These are phyloP conservation scores for Apiotrichum brassicae DNA, from an alignment of 1,284 basidiomycete genomes.

Conservation along the genomic window DNA sequence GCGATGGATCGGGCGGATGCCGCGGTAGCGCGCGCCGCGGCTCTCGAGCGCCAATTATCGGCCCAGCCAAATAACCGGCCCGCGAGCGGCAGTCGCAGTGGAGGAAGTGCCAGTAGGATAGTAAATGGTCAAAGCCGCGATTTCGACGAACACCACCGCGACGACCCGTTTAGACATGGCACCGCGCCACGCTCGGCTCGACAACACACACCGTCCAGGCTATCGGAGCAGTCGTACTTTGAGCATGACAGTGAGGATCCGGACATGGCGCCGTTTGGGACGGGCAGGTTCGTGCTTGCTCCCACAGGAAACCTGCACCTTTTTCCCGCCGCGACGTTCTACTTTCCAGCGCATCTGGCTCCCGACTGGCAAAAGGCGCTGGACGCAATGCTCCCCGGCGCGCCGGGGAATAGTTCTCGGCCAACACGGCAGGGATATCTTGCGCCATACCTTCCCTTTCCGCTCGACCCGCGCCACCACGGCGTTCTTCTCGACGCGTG, in stretches of 20 bases:
- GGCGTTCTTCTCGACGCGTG: slow-evolving; percentile 13
- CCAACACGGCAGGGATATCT: slow-evolving; percentile 16
- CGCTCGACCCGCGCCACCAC: slow-evolving; percentile 19
- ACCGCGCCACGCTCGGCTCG: too few relatives aligned
- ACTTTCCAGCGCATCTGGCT: slow-evolving; percentile 17
- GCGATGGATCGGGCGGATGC: slow-evolving; percentile 3
- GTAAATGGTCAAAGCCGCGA: too few relatives aligned
- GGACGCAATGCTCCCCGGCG: slow-evolving; percentile 7
- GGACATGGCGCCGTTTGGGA: slow-evolving; percentile 16
- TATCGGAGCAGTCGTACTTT: not conserved
- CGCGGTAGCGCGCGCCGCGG: not conserved
- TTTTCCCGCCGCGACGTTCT: slow-evolving; percentile 23
- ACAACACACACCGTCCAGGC: not conserved
- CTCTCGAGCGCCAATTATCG: too few relatives aligned
- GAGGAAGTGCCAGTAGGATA: too few relatives aligned
- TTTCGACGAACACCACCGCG: too few relatives aligned
- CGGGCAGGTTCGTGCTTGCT: slow-evolving; percentile 17
- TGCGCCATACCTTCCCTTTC: slow-evolving; percentile 23
- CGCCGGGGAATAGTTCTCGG: not conserved
- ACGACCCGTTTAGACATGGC: too few relatives aligned
- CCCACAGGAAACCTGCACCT: slow-evolving; percentile 22
- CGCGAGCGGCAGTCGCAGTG: too few relatives aligned
- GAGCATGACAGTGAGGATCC: not conserved
- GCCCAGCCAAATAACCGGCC: too few relatives aligned
- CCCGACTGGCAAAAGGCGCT: slow-evolving; percentile 21